Conservation (phyloP, 108 stramenopile genomes). For the Skeletonema potamos region DNA sequence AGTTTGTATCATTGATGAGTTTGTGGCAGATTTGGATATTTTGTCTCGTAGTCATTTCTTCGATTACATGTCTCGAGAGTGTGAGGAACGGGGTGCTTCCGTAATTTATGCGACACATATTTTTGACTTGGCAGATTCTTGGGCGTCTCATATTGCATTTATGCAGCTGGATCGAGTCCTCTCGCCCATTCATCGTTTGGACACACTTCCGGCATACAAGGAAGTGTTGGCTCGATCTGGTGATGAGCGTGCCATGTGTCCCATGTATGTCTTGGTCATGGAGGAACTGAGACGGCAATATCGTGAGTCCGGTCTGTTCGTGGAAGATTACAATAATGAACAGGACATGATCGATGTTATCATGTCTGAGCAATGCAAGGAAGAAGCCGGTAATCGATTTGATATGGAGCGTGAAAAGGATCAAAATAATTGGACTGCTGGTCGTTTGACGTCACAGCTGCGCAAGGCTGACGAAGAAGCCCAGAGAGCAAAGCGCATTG, state of each 20-base stretch:
- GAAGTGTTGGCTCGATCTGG: not conserved
- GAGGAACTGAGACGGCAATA: not conserved
- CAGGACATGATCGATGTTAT: not conserved
- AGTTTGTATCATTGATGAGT: slow-evolving; percentile 95
- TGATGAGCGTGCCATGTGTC: not conserved
- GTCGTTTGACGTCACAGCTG: not conserved
- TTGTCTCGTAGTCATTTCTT: slow-evolving; percentile 94
- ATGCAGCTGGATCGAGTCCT: slow-evolving; percentile 1
- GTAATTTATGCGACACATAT: slow-evolving; percentile 99
- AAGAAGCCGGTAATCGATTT: slow-evolving; percentile 1
- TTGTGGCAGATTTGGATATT: slow-evolving; percentile 96
- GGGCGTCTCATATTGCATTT: slow-evolving; percentile 31
- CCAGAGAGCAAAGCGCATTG: not conserved
- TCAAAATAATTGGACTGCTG: slow-evolving; percentile 10
- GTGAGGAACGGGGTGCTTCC: slow-evolving; percentile 86
- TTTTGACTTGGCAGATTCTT: slow-evolving; percentile 93
- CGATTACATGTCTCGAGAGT: slow-evolving; percentile 91
- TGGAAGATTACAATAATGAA: not conserved
- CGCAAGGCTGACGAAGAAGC: not conserved
- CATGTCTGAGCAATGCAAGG: slow-evolving; percentile 5
- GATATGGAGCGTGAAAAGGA: slow-evolving; percentile 8
- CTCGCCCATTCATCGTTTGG: not conserved
- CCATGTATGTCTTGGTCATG: slow-evolving; percentile 2
- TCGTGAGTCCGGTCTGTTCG: not conserved
- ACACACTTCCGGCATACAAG: not conserved